Conservation (phyloP, 495 filamentous ascomycete genomes). For the Apiosordaria backusii region DNA sequence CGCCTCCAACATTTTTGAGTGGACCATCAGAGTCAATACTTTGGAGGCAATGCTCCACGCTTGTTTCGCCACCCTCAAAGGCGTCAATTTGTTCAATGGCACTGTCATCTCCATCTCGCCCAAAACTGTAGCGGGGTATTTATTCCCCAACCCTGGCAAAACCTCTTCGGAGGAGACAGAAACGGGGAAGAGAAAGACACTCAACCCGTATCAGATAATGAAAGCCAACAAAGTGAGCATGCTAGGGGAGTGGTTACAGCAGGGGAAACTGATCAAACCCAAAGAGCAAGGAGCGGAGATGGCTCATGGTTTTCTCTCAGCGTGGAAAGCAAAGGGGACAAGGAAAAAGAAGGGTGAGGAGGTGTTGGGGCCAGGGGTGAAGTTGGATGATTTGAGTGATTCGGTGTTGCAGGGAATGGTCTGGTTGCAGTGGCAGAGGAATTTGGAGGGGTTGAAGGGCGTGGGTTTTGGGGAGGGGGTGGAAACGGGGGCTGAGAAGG, state of each 20-base stretch:
- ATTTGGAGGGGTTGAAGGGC: slow-evolving; percentile 47
- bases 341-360: slow-evolving; percentile 27
- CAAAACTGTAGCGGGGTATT: slow-evolving; percentile 40
- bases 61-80: slow-evolving; percentile 56
- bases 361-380: slow-evolving; percentile 36
- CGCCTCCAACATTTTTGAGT: slow-evolving; percentile 66
- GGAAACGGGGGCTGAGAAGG: slow-evolving; percentile 3
- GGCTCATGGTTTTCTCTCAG: slow-evolving; percentile 45
- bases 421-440: slow-evolving; percentile 80
- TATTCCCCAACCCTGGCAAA: slow-evolving; percentile 15
- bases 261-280: slow-evolving; percentile 33
- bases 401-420: slow-evolving; percentile 81
- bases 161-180: neutral
- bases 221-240: slow-evolving; percentile 67
- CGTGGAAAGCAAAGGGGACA: slow-evolving; percentile 34
- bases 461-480: slow-evolving; percentile 9
- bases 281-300: slow-evolving; percentile 33
- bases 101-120: slow-evolving; percentile 38
- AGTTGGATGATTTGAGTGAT: slow-evolving; percentile 91
- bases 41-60: slow-evolving; percentile 87
- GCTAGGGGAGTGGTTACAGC: slow-evolving; percentile 53
- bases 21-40: slow-evolving; percentile 87
- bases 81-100: slow-evolving; percentile 40
- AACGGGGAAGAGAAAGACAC: slow-evolving; percentile 2
- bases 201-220: slow-evolving; percentile 25